Percentiles rank a stretch among this genome's conserved stretches.
Conservation (phyloP, 1,284 basidiomycete genomes). For the Heterobasidion parviporum region DNA sequence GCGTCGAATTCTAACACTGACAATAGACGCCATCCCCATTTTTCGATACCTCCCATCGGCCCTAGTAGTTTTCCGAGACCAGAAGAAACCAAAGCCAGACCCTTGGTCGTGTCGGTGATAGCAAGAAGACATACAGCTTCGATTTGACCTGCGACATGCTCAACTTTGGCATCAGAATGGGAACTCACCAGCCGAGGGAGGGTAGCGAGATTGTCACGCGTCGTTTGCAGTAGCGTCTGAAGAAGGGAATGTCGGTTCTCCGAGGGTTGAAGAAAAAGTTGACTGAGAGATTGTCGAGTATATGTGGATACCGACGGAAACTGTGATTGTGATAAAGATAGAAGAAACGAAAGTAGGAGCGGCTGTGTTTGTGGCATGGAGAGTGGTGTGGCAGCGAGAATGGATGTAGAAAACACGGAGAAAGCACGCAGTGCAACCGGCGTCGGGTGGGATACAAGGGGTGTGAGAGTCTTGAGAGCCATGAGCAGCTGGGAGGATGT, state of each 20-base stretch:
- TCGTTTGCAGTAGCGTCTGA: slow-evolving; percentile 44
- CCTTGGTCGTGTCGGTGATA: slow-evolving; percentile 11
- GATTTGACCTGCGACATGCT: slow-evolving; percentile 58
- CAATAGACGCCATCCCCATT: slow-evolving; percentile 82
- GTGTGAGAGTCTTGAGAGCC: slow-evolving; percentile 52
- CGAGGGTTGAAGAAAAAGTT: slow-evolving; percentile 34
- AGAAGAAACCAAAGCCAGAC: slow-evolving; percentile 34
- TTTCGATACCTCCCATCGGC: slow-evolving; percentile 75
- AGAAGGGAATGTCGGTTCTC: slow-evolving; percentile 37
- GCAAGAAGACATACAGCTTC: slow-evolving; percentile 59
- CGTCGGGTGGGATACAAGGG: slow-evolving; percentile 58
- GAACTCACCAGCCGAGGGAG: slow-evolving; percentile 69
- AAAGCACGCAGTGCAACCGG: slow-evolving; percentile 53
- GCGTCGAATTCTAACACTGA: slow-evolving; percentile 65
- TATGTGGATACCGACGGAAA: slow-evolving; percentile 45
- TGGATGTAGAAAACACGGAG: slow-evolving; percentile 40
- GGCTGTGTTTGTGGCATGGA: slow-evolving; percentile 60
- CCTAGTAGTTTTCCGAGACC: slow-evolving; percentile 69
- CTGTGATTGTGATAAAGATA: slow-evolving; percentile 50
- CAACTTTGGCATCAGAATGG: slow-evolving; percentile 63
- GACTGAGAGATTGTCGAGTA: slow-evolving; percentile 38
- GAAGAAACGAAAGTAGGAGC: slow-evolving; percentile 61
- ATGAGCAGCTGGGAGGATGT: slow-evolving; percentile 66
- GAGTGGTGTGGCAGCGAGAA: slow-evolving; percentile 45
- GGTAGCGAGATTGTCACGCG: slow-evolving; percentile 56